phyloP scores from a whole-genome alignment of 306 rosid species.

The Fragaria ananassa region DNA sequence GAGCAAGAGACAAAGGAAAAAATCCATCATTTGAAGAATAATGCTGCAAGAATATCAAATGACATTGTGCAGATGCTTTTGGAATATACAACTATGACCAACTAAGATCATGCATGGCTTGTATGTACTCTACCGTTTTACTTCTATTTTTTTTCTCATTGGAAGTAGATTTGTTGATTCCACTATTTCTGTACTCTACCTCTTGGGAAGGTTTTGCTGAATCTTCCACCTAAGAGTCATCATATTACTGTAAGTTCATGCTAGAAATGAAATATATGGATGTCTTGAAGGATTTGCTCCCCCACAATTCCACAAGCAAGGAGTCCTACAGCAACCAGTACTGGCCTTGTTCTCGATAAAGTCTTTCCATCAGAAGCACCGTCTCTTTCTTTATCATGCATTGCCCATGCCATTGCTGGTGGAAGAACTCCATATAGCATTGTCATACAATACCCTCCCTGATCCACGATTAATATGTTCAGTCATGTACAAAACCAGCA shows the following conservation, averaged over 20 bases:
- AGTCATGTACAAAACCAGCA: neutral
- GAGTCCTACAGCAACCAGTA: conserved; percentile 51
- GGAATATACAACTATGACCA: conserved; percentile 15
- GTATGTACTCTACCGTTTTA: neutral
- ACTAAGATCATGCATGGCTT: neutral
- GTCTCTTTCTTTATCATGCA: conserved; percentile 35
- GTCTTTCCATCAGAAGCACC: conserved; percentile 19
- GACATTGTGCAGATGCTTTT: conserved; percentile 6
- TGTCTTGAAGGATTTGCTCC: conserved; percentile 58
- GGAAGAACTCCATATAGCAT: conserved; percentile 76
- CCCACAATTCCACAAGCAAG: conserved; percentile 53
- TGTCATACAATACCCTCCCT: conserved; percentile 86
- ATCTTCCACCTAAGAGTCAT: neutral
- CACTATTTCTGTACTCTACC: neutral
- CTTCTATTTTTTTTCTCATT: neutral
- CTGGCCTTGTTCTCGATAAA: conserved; percentile 43
- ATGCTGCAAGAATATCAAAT: conserved; percentile 46
- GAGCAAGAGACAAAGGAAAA: no score
- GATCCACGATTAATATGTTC: conserved; percentile 9
- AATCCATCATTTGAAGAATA: conserved; percentile 38
- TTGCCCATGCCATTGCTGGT: conserved; percentile 75
- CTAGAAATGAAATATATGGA: conserved; percentile 31
- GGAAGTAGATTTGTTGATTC: neutral
- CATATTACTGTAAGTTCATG: neutral
- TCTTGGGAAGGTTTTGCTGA: neutral